A percentile compares a stretch with the other conserved stretches of the same genome.
phyloP scores from a whole-genome alignment of 2,329 filamentous ascomycete genomes.

The Penicillium sp. region DNA sequence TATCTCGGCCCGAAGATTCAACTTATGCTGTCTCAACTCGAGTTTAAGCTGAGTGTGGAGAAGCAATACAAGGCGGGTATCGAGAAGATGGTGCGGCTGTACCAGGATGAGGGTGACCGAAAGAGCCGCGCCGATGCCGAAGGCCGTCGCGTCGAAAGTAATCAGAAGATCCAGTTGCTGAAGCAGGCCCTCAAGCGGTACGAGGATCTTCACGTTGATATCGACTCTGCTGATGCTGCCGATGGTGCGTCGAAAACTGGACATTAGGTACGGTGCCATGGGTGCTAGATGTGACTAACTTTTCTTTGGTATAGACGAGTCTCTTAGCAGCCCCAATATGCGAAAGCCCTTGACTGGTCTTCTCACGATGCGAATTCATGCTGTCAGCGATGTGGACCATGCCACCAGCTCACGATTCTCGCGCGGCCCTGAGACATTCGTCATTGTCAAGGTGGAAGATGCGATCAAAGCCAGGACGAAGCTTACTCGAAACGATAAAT shows the following conservation, averaged over 20 bases:
- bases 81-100: conserved; percentile 98
- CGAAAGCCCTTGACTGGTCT: conserved; percentile 94
- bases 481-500: conserved; percentile 81
- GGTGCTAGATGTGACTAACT: conserved; percentile 29
- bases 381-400: conserved; percentile 93
- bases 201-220: conserved; percentile 93
- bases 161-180: conserved; percentile 93
- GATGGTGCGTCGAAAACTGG: conserved; percentile 68
- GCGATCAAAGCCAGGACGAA: conserved; percentile 85
- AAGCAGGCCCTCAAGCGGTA: conserved; percentile 97
- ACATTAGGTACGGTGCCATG: background rate
- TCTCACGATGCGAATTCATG: conserved; percentile 80
- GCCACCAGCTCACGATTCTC: conserved; percentile 80
- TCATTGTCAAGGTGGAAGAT: conserved; percentile 96
- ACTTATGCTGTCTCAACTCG: conserved; percentile 96
- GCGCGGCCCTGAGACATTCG: conserved; percentile 89
- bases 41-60: conserved; percentile 98
- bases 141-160: conserved; percentile 86
- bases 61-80: conserved; percentile 99
- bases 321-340: conserved; percentile 90
- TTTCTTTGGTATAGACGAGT: conserved; percentile 72
- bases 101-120: conserved; percentile 94
- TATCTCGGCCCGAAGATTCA: conserved; percentile 96
- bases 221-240: conserved; percentile 73
- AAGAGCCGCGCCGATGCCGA: conserved; percentile 95